Evolutionary conservation across 257 asterid genomes (phyloP), one percentile per base, ranked within the genome.

Genomic region (Cynanchum wilfordii): DNA sequence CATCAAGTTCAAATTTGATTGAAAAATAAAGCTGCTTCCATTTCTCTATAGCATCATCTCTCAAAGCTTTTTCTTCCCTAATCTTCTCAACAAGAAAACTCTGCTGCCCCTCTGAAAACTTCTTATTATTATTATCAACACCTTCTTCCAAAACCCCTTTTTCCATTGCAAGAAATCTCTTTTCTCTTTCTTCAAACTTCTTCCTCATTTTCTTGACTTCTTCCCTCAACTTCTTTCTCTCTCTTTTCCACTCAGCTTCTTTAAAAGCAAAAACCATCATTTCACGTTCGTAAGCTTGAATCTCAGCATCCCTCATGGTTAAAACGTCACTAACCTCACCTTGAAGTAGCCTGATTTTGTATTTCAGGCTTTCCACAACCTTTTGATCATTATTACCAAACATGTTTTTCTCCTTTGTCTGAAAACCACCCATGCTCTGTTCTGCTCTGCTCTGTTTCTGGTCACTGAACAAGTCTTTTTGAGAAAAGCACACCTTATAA

Each of bases 1-100:
- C 82, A 76, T 93, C 98, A 64, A 93, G 96, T 87, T 93, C 98
- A 64, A 81, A 54, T 78, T 93, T 93, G 81, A 93, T 83, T 0
- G 94, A 88, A 78, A 89, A 87, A 71, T 93, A 93, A 55, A 93
- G 96, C 73, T 88, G 86, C 45, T 91, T 93, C 98, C 98, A 91
- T 74, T 87, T 94, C 76, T 89, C 92, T 9, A 84, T 76, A 4
- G 96, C 87, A 50, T 86, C 87, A 58, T 90, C 95, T 80, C 94
- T 80, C 67, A 73, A 77, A 1, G 69, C 70, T 71, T 79, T 75
- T 16, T 81, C 86, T 66, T 74, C 79, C 73, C 67, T 71, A 13
- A 79, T 59, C 55, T 78, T 76, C 68, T 75, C 75, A 13, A 73
- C 59, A 56, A 77, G 63, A 65, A 70, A 69, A 5, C 38, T 75